Evolutionary conservation across 768 basidiomycete genomes (phyloP).

Genomic region (Kwoniella newhampshirensis): DNA sequence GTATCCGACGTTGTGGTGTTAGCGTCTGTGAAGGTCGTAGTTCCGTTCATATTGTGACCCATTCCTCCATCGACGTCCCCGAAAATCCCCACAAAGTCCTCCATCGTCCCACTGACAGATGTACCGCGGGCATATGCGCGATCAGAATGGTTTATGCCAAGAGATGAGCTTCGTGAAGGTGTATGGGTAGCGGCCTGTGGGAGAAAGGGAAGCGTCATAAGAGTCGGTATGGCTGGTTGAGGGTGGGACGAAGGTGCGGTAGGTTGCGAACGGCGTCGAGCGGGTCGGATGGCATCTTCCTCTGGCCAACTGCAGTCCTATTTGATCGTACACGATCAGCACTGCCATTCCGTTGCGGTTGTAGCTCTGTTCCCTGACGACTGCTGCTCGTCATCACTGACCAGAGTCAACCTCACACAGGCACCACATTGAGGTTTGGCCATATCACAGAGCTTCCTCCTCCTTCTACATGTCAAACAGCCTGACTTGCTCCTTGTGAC

Average conservation of each 20-base stretch:
- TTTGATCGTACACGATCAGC: neutral
- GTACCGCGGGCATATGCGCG: no score
- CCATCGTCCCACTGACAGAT: slow-evolving; percentile 10
- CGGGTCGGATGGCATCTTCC: slow-evolving; percentile 4
- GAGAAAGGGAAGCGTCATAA: no score
- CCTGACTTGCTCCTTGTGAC: slow-evolving; percentile 35
- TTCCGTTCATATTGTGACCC: neutral
- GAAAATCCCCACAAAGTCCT: slow-evolving; percentile 18
- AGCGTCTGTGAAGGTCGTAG: neutral
- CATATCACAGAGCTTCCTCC: slow-evolving; percentile 40
- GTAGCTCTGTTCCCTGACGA: no score
- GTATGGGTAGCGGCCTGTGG: neutral
- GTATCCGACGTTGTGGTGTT: neutral
- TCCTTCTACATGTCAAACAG: slow-evolving; percentile 39
- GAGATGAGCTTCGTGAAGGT: neutral
- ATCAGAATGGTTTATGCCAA: neutral
- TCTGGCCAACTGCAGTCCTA: slow-evolving; percentile 15
- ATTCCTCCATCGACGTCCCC: slow-evolving; percentile 9
- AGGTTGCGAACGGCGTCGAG: slow-evolving; percentile 4
- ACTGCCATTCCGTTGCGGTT: no score
- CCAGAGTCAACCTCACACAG: slow-evolving; percentile 34
- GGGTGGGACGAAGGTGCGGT: neutral
- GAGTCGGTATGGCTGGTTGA: neutral
- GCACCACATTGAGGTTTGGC: slow-evolving; percentile 33
- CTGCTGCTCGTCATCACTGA: no score